Evolutionary conservation across 2,329 filamentous ascomycete genomes (phyloP).

Genomic region (Diaporthe vaccinii): DNA sequence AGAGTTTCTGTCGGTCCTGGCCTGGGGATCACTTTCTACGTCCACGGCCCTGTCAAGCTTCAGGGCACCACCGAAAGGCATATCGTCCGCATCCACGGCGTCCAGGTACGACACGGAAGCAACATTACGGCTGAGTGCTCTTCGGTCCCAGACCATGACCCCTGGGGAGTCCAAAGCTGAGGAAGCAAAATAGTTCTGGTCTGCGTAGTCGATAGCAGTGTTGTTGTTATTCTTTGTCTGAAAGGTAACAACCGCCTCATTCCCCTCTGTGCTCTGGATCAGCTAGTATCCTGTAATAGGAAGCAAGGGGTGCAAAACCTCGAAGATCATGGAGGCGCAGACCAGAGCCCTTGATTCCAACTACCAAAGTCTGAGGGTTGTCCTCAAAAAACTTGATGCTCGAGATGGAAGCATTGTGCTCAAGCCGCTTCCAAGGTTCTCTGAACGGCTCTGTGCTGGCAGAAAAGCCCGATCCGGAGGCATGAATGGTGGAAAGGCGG

Average conservation of each 20-base stretch:
- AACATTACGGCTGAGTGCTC: conserved; percentile 67
- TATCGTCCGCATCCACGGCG: conserved; percentile 70
- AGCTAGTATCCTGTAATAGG: neutral
- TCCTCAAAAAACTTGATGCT: conserved; percentile 87
- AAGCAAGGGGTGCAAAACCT: conserved; percentile 62
- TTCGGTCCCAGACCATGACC: conserved; percentile 83
- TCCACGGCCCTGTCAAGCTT: conserved; percentile 70
- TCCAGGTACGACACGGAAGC: conserved; percentile 69
- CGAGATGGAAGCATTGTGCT: conserved; percentile 80
- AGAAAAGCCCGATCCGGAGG: conserved; percentile 61
- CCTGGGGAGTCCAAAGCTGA: conserved; percentile 81
- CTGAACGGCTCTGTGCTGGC: conserved; percentile 62
- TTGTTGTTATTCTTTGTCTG: conserved; percentile 78
- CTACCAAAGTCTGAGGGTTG: conserved; percentile 80
- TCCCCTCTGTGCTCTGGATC: conserved; percentile 29
- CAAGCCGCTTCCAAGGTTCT: conserved; percentile 71
- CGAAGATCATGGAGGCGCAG: conserved; percentile 84
- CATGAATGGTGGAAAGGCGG: conserved; percentile 66
- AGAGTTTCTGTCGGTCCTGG: conserved; percentile 66
- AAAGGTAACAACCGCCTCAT: conserved; percentile 67
- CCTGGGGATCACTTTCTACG: conserved; percentile 62
- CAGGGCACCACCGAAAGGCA: conserved; percentile 74
- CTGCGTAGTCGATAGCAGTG: conserved; percentile 81
- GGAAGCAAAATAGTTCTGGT: conserved; percentile 88
- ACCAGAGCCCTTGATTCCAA: conserved; percentile 81